Evolutionary conservation across 352 stramenopile species (phyloP), one percentile per base, ranked within the genome.

Genomic region (Globisporangium megalacanthum): DNA sequence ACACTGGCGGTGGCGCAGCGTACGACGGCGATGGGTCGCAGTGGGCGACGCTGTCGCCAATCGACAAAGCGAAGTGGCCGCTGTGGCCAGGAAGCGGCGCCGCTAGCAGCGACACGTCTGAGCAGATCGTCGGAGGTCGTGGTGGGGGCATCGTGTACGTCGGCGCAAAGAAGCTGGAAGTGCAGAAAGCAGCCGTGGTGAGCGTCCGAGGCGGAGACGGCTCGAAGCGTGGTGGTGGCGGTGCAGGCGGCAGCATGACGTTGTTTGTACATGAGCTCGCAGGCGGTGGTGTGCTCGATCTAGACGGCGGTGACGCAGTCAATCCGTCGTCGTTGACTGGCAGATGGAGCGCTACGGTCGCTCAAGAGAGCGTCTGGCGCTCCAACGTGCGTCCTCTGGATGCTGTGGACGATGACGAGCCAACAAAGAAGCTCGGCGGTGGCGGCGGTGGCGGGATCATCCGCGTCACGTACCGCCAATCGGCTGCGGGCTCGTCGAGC

Each of bases 111-210:
- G 76, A 86, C 35, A 77, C 61, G 6, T 68, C 75, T 1, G 73
- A 75, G 41, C 67, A 71, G 17, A 61, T 89, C n/a, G 72, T 64
- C 49, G 85, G 82, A 14, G 85, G 83, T 3, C 79, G 65, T 54
- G 85, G 85, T 8, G 85, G 85, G 44, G 85, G 85, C 13, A 57
- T 94, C 11, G 72, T 94, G 25, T 85, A 91, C 64, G 62, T 94
- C 46, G 64, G 71, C 0, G 72, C 80, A 1, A 75, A 69, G 52
- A 73, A 70, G 15, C 65, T 94, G 4, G 57, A 67, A 6, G 61
- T 94, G 17, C 60, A 48, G 35, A 79, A 79, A 50, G 35, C 48
- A 10, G 73, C 75, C 4, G 67, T 53, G 4, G 64, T 94, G 20
- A 84, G 68, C 60, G 82, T 73, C 6, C 62, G 68, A 41, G 85